Base-by-base conservation (phyloP, 129 eudicot genomes). In the Ambrosia trifida region DNA sequence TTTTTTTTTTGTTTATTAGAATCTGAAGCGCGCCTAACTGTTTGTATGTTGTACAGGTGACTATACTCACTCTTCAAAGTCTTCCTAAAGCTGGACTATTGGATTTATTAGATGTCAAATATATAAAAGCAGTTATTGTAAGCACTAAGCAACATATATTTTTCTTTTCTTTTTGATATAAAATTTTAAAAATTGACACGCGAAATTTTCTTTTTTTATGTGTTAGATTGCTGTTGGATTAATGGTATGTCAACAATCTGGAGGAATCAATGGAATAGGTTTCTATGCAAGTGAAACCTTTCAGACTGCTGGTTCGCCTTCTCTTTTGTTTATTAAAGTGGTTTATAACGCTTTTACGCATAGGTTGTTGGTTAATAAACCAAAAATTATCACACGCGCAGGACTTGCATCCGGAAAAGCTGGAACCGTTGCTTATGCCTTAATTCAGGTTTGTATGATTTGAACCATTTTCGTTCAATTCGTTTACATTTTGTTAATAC, bases 191-290 rank as follows among this genome's bases (percentile, higher is more conserved):
- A 24, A 30, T 31, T 35, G 49, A 18, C 44, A 47, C 3, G 43
- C 3, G n/a, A n/a, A n/a, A n/a, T n/a, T n/a, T 58, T 58, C 11
- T 50, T 30, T 14, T n/a, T 11, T 64, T 60, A 47, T 80, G 66
- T 56, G 83, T 44, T 67, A 91, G 98, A 85, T 91, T 85, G 98
- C 89, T 74, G 95, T 86, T 5, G 98, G 98, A 76, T 72, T 91
- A 72, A 91, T 91, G 98, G 72, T 83, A 20, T 91, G 88, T 68
- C 98, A 91, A 76, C 98, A 91, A 80, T 72, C 88, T 28, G 86
- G 88, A 64, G 98, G 98, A 51, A 86, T 88, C 72, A 91, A 91
- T 63, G 98, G 94, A 64, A 80, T 91, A 33, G 95, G 96, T 73
- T 91, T 91, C 78, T 91, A 91, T 70, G 85, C 85, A 32, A 87